Evolutionary conservation across 805 yeast genomes (phyloP), one percentile per base, ranked within the genome.

Genomic region (Yarrowia phangngaensis): DNA sequence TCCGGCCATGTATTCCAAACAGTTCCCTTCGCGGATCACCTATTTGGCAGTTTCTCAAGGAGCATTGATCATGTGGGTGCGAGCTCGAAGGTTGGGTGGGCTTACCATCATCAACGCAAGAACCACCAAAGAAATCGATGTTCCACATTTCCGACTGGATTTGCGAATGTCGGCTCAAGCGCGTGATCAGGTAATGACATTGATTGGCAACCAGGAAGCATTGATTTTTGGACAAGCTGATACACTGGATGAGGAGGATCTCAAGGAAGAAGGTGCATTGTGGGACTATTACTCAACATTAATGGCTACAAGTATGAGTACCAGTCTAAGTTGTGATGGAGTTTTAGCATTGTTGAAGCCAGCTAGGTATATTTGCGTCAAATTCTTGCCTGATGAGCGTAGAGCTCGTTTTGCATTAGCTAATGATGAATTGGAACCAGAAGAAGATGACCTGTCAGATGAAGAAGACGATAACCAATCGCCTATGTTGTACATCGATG

Each of bases 91-190:
- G 11, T 46, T 57, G 12, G 60, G 60, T 7, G 60, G 60, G 3
- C 43, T 57, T 12, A 41, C 50, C 6, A 23, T 57, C 16, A 57
- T 57, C 30, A 56, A 57, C 16, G 33, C 52, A 12, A 36, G 24
- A 2, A 55, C 59, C 1, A 30, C 35, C 5, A 56, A 53, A 26
- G 60, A 56, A 20, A 56, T 56, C 11, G 60, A 57, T 32, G 49
- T 57, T 15, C 56, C 56, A 4, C 60, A 57, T 36, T 57, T 56
- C 36, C 29, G 57, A 7, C 52, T 57, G 23, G 60, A 56, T n/a
- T 34, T 57, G 6, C 31, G 51, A 14, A 48, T 56, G 54, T 17
- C 27, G 5, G 23, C 51, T 4, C 50, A 52, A 16, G 33, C 35
- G 9, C 38, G 46, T 12, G 56, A 51, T 19, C 45, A 36, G 20